phyloP scores from a whole-genome alignment of 176 grass and related monocot species.

The Zizania latifolia region DNA sequence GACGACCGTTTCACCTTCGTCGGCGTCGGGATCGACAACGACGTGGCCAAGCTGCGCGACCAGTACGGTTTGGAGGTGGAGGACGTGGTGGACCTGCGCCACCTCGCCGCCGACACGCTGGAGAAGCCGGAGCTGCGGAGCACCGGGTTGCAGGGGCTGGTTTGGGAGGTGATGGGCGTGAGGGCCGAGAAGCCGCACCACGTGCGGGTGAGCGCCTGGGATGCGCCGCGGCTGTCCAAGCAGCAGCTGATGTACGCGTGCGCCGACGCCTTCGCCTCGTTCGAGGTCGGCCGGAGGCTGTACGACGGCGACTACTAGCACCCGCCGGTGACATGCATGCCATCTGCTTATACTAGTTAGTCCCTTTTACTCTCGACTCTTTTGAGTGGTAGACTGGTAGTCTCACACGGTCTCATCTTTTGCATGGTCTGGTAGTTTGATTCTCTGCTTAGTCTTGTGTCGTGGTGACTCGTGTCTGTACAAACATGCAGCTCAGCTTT shows the following conservation, averaged over 20 bases:
- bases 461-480: background rate
- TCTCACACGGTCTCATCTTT: background rate
- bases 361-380: background rate
- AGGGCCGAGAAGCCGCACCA: conserved; percentile 2
- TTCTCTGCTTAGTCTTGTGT: background rate
- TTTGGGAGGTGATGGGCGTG: conserved; percentile 28
- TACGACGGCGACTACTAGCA: background rate
- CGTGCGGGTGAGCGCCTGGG: conserved; percentile 23
- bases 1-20: conserved; percentile 37
- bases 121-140: background rate
- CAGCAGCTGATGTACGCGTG: conserved; percentile 20
- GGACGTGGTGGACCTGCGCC: background rate
- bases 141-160: conserved; percentile 16
- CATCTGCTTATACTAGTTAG: background rate
- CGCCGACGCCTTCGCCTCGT: background rate
- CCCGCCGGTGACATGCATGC: background rate
- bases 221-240: background rate
- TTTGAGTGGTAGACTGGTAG: too few relatives aligned
- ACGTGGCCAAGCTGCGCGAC: background rate
- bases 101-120: conserved; percentile 2
- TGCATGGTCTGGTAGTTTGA: background rate
- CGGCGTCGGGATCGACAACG: conserved; percentile 22
- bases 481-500: too few relatives aligned
- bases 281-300: conserved; percentile 6
- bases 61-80: background rate